Base-by-base conservation (phyloP, 2,329 filamentous ascomycete genomes). In the Chaetomiaceae sp. region DNA sequence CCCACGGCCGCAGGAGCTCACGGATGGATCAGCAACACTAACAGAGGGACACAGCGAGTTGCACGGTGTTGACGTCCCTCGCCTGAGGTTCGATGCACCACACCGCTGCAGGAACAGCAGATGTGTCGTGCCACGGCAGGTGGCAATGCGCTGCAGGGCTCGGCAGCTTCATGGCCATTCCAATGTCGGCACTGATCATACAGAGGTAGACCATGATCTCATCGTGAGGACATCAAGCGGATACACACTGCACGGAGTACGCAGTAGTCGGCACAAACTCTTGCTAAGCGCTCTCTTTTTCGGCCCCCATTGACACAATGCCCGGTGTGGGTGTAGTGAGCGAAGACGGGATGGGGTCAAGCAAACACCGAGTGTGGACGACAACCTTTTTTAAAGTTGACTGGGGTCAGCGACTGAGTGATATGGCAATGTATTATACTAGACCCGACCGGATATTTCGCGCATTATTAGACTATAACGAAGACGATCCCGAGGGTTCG, bases 1-100 rank as follows among this genome's bases (percentile, higher is more conserved):
- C 43, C 48, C 53, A 45, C 53, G 40, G 51, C 53, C 36, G 42
- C 42, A 43, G 41, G 47, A 16, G 36, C 43, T 6, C 18, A 20
- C 18, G 40, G 29, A 40, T 16, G 38, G 21, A 32, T 25, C 27
- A 34, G 29, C 20, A 38, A 42, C 21, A 38, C 49, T 42, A 51
- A 57, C 47, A 50, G 55, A 56, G 57, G 54, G 52, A 58, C 57
- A 57, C 55, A 53, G 56, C 53, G 46, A 48, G 55, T 48, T 37
- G 51, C 53, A 55, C 56, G 51, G 45, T 55, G 38, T 51, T 41
- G 20, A 55, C 16, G 42, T 45, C 41, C 47, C 47, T 34, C n/a
- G 56, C 53, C 55, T 51, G 43, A 48, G 34, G 37, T 30, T n/a
- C 32, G 45, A 21, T 53, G 50, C 57, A 60, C 52, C 49, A 46